These are phyloP conservation scores for Pseudocercospora vitis DNA, from an alignment of 2,329 filamentous ascomycete genomes.

Conservation along the genomic window DNA sequence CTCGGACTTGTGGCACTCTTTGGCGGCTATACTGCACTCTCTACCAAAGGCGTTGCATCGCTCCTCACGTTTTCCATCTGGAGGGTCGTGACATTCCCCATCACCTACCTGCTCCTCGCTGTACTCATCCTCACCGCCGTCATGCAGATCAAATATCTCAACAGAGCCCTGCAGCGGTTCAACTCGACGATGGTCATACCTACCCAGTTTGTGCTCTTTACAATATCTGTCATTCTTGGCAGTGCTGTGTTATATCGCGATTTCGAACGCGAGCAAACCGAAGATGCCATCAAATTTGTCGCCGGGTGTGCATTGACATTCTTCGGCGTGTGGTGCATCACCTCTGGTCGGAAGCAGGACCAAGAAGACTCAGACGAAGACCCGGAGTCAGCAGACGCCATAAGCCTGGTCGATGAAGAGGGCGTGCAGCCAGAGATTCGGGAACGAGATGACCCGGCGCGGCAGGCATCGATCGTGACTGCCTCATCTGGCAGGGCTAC, in stretches of 20 bases:
- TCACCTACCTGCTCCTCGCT: slow-evolving; percentile 82
- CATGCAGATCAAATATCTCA: slow-evolving; percentile 97
- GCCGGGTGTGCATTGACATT: slow-evolving; percentile 91
- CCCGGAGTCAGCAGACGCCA: slow-evolving; percentile 43
- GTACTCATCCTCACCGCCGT: slow-evolving; percentile 81
- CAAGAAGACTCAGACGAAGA: slow-evolving; percentile 50
- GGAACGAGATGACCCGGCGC: slow-evolving; percentile 21
- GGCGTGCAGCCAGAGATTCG: slow-evolving; percentile 31
- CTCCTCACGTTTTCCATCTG: slow-evolving; percentile 89
- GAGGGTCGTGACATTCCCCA: slow-evolving; percentile 83
- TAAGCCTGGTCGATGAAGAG: slow-evolving; percentile 45
- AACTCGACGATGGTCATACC: slow-evolving; percentile 98
- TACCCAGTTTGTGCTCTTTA: slow-evolving; percentile 96
- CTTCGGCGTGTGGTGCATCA: slow-evolving; percentile 95
- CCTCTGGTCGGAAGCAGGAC: slow-evolving; percentile 68
- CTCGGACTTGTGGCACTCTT: slow-evolving; percentile 90
- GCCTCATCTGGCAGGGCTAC: slow-evolving; percentile 17
- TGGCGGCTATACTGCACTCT: slow-evolving; percentile 95
- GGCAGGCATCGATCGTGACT: slow-evolving; percentile 19
- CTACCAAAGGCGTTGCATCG: slow-evolving; percentile 94
- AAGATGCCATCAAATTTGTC: slow-evolving; percentile 79
- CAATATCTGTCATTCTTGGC: slow-evolving; percentile 89
- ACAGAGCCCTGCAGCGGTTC: slow-evolving; percentile 84
- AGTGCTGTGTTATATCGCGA: slow-evolving; percentile 92
- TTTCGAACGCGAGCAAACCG: slow-evolving; percentile 76